phyloP scores from a whole-genome alignment of 140 eudicot species.

The Flaveria floridana region DNA sequence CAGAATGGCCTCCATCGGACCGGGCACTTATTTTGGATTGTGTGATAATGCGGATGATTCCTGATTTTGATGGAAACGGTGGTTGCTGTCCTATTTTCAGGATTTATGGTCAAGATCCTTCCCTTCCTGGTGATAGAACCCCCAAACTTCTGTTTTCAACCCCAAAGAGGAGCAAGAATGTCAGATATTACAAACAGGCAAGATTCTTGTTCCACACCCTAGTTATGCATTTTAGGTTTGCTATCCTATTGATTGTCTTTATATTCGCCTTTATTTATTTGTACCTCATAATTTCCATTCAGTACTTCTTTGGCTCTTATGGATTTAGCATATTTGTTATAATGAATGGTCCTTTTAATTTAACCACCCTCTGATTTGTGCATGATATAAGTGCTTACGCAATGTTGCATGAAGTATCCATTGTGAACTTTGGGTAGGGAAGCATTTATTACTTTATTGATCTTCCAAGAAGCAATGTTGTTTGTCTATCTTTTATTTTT shows the following conservation, averaged over 20 bases:
- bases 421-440: neutral
- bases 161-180: conserved; percentile 46
- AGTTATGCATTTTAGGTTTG: conserved; percentile 5
- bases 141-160: conserved; percentile 62
- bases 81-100: conserved; percentile 83
- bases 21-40: conserved; percentile 66
- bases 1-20: conserved; percentile 75
- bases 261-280: neutral
- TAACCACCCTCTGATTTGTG: conserved; percentile 8
- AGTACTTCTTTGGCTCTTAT: neutral
- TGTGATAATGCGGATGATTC: conserved; percentile 60
- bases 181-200: conserved; percentile 62
- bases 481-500: neutral
- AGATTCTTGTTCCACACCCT: neutral
- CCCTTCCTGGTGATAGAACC: conserved; percentile 50
- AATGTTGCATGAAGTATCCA: neutral
- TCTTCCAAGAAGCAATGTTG: neutral
- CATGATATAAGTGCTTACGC: neutral
- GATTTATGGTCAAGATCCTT: conserved; percentile 75
- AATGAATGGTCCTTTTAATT: neutral
- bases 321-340: neutral
- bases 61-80: conserved; percentile 65
- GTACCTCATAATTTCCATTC: conserved; percentile 3
- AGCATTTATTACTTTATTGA: neutral
- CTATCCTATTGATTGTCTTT: neutral